Evolutionary conservation across 192 early-diverging fungal genomes (phyloP), one percentile per base, ranked within the genome.

Genomic region (Glomus cerebriforme): DNA sequence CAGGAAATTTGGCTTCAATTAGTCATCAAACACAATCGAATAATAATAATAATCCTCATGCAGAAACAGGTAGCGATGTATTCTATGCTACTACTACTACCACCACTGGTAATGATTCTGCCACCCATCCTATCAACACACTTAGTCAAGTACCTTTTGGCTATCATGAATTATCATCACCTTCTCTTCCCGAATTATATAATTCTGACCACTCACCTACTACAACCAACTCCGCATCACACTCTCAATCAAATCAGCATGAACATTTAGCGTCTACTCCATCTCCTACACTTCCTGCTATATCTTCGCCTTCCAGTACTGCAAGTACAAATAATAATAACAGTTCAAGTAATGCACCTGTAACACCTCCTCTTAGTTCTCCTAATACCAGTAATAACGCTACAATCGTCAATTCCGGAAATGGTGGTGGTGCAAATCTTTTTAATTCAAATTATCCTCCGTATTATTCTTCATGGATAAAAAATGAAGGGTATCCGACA

Each of bases 281-380:
- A 60, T 60, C 73, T 60, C 73, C 73, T 12, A 75, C 73, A 39
- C 49, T 75, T n/a, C 73, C 58, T 7, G 7, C 73, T 32, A 75
- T 62, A 37, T 60, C 73, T 5, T 75, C 73, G 0, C 73, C 73
- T 62, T 13, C 32, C 32, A 59, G 34, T 60, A 75, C 73, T 6
- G 43, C 69, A 27, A 71, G 69, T 45, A 73, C 47, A 58, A 27
- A 12, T 17, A 74, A 74, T 34, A 54, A 59, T 74, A 39, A 74
- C 10, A 19, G 34, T 73, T 76, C 74, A 64, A 76, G 13, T 35
- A 60, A 76, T 63, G 75, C 22, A 10, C 75, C 75, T 9, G 26
- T 65, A 22, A 77, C 71, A 8, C 71, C 75, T 19, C 75, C 75
- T 27, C 60, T 77, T 34, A 77, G 39, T 47, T 63, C 75, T 35